Percentiles rank a stretch among this genome's conserved stretches.
Evolutionary conservation across 2,329 filamentous ascomycete genomes (phyloP).

Genomic region (Sphaerulina vaccinii): DNA sequence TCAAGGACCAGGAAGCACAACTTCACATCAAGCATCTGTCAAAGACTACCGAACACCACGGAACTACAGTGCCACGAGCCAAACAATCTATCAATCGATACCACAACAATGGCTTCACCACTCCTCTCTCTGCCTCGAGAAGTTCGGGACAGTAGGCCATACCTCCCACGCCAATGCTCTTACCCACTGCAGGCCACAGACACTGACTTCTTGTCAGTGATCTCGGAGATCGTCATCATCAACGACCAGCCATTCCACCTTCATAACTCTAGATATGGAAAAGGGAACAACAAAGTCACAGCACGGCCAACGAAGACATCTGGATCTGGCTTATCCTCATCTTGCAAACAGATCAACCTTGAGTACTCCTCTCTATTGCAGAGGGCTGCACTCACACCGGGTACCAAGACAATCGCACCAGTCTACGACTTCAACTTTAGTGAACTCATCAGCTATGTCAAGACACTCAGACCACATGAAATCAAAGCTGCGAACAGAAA

Average conservation of each 20-base stretch:
- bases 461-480: slow-evolving; percentile 17
- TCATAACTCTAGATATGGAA: slow-evolving; percentile 3
- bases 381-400: slow-evolving; percentile 21
- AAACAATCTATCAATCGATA: background rate
- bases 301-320: background rate
- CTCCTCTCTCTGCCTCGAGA: slow-evolving; percentile 24
- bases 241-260: slow-evolving; percentile 22
- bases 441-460: slow-evolving; percentile 18
- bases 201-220: slow-evolving; percentile 15
- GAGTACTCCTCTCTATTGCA: slow-evolving; percentile 22
- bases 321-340: slow-evolving; percentile 11
- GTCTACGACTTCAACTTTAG: slow-evolving; percentile 25
- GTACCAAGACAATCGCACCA: slow-evolving; percentile 15
- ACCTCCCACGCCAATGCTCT: background rate
- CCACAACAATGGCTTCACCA: slow-evolving; percentile 18
- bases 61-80: slow-evolving; percentile 1
- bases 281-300: background rate
- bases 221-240: slow-evolving; percentile 21
- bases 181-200: background rate
- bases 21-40: background rate
- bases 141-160: slow-evolving; percentile 22
- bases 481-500: slow-evolving; percentile 18
- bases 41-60: background rate
- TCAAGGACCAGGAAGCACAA: background rate
- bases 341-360: slow-evolving; percentile 20